Evolutionary conservation across 2,329 filamentous ascomycete genomes (phyloP), one percentile per base, ranked within the genome.

Genomic region (Nigrospora sphaerica): DNA sequence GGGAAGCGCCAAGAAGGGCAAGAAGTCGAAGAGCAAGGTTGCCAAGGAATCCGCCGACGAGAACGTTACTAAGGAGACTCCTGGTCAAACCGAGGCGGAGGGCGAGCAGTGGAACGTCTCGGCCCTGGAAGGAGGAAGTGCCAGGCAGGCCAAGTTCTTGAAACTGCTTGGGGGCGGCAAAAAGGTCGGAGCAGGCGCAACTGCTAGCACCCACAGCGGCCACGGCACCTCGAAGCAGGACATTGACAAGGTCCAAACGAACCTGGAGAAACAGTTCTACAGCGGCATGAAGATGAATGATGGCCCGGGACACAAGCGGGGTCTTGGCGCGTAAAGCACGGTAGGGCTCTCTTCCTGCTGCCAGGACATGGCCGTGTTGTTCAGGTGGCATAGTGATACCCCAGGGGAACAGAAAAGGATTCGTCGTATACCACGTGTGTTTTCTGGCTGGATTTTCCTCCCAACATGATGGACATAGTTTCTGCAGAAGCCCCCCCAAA

Each of bases 241-340:
- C 40, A 58, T 63, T 40, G 44, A 48, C 16, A 55, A 49, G 48
- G 52, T 64, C 38, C 71, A 78, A 51, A 66, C 68, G 28, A 75
- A 80, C 39, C 70, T 82, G 18, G 75, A 79, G 60, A 69, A 69
- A 49, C 78, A 82, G 54, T 82, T 77, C 49, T 71, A 79, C 49
- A 63, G 64, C 11, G 77, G 78, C 28, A 77, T 81, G 62, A 71
- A 69, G 55, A 72, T 74, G 65, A 81, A 72, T 31, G 77, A 77
- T 39, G 66, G 64, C 17, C 69, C 70, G 23, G 68, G 69, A 33
- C 71, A 73, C 57, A 70, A 69, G 48, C 72, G 67, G 40, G 78
- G 78, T 3, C 67, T 81, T 12, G 77, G 77, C 17, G 76, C 75
- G 28, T 77, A 63, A 48, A 35, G 31, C 32, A 23, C n/a, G 16